Conservation (phyloP, 1,284 basidiomycete genomes). For the Anthracocystis panici-leucophaei region DNA sequence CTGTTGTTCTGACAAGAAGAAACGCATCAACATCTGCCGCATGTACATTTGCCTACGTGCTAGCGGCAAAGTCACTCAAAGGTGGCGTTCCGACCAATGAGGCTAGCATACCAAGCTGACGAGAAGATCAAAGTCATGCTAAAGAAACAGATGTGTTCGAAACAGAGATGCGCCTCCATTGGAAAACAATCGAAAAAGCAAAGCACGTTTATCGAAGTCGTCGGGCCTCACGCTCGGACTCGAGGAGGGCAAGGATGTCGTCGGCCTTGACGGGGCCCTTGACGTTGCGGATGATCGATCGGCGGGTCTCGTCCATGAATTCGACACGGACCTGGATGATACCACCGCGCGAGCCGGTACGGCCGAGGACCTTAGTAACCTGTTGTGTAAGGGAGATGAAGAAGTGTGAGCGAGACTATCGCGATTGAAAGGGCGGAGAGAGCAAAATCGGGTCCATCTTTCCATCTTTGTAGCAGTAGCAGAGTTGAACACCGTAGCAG, state of each 20-base stretch:
- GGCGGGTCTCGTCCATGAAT: slow-evolving; percentile 97
- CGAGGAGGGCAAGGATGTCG: slow-evolving; percentile 96
- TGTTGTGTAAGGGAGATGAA: slow-evolving; percentile 28
- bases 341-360: slow-evolving; percentile 99
- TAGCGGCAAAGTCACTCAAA: neutral
- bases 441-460: neutral
- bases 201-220: slow-evolving; percentile 48
- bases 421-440: neutral
- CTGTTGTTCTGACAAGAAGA: neutral
- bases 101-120: slow-evolving; percentile 11
- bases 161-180: neutral
- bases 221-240: slow-evolving; percentile 99
- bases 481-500: neutral
- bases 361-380: slow-evolving; percentile 86
- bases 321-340: slow-evolving; percentile 99
- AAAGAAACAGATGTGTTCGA: slow-evolving; percentile 1
- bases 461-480: neutral
- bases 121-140: neutral
- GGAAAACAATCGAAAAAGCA: neutral
- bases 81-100: slow-evolving; percentile 50
- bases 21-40: neutral
- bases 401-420: slow-evolving; percentile 29
- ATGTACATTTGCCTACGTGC: neutral
- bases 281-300: slow-evolving; percentile 98
- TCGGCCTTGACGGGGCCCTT: slow-evolving; percentile 97